Percentiles rank a stretch among this genome's conserved stretches.
Evolutionary conservation across 257 asterid genomes (phyloP).

Genomic region (Solanum appendiculatum): DNA sequence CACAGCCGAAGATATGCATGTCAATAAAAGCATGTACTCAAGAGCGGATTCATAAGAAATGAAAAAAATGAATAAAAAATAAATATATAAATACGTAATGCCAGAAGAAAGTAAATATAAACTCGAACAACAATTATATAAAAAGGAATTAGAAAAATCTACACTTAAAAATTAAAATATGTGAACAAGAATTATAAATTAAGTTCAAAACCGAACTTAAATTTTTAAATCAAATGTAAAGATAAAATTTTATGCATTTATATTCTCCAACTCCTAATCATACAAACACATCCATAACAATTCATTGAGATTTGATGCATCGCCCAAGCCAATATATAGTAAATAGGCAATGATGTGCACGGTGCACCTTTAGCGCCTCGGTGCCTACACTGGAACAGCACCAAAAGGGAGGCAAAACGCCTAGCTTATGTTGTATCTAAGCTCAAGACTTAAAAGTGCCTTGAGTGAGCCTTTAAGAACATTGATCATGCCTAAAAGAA

Average conservation of each 20-base stretch:
- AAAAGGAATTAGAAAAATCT: background rate
- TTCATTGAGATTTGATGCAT: background rate
- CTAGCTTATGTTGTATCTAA: background rate
- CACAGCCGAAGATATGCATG: background rate
- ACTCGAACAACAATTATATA: background rate
- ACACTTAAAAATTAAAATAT: background rate
- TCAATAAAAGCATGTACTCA: background rate
- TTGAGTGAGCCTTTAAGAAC: background rate
- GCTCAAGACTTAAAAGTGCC: background rate
- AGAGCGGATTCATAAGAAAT: background rate
- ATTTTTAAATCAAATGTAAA: background rate
- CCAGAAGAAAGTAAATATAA: background rate
- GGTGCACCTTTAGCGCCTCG: background rate
- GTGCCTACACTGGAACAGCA: background rate
- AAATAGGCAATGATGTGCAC: background rate
- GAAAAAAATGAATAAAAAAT: background rate
- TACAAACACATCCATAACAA: background rate
- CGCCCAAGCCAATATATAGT: background rate
- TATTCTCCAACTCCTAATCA: background rate
- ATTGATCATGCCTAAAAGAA: background rate
- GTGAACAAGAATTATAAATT: background rate
- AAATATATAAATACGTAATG: background rate
- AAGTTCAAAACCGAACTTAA: background rate
- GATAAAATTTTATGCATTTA: background rate
- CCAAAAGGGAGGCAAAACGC: background rate